These are phyloP conservation scores for Macrocybe gigantea DNA, from an alignment of 768 basidiomycete species.

Conservation along the genomic window DNA sequence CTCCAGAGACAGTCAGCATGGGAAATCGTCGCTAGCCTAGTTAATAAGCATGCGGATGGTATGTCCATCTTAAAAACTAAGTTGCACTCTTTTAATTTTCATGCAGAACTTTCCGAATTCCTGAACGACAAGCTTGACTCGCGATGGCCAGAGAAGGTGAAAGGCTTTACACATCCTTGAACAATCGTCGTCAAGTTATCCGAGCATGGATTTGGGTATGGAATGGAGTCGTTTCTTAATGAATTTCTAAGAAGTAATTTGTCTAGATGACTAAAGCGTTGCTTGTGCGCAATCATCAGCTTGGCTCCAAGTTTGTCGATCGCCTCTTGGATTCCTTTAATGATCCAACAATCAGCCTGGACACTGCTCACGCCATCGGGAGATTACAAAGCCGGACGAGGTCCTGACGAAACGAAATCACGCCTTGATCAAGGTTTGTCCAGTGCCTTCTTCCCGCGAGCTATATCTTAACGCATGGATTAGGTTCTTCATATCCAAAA, in stretches of 20 bases:
- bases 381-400: slow-evolving; percentile 53
- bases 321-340: slow-evolving; percentile 65
- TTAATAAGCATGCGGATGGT: slow-evolving; percentile 80
- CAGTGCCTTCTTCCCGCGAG: neutral
- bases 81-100: neutral
- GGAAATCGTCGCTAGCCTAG: slow-evolving; percentile 55
- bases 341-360: slow-evolving; percentile 56
- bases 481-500: slow-evolving; percentile 74
- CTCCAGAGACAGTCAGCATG: slow-evolving; percentile 51
- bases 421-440: slow-evolving; percentile 67
- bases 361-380: slow-evolving; percentile 77
- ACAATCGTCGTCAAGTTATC: slow-evolving; percentile 48
- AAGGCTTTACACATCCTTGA: slow-evolving; percentile 20
- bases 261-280: slow-evolving; percentile 74
- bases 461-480: neutral
- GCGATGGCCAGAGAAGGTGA: slow-evolving; percentile 48
- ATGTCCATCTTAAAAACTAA: slow-evolving; percentile 10
- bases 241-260: neutral
- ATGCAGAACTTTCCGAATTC: slow-evolving; percentile 42
- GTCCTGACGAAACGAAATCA: slow-evolving; percentile 74
- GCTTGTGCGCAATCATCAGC: slow-evolving; percentile 64
- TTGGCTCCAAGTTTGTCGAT: slow-evolving; percentile 50
- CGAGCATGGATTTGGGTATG: slow-evolving; percentile 67
- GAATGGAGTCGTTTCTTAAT: neutral
- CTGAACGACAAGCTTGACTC: slow-evolving; percentile 31